Evolutionary conservation across 2,329 filamentous ascomycete species (phyloP), one percentile per base, ranked within the genome.

Genomic region (Chrysoporthe deuterocubensis): DNA sequence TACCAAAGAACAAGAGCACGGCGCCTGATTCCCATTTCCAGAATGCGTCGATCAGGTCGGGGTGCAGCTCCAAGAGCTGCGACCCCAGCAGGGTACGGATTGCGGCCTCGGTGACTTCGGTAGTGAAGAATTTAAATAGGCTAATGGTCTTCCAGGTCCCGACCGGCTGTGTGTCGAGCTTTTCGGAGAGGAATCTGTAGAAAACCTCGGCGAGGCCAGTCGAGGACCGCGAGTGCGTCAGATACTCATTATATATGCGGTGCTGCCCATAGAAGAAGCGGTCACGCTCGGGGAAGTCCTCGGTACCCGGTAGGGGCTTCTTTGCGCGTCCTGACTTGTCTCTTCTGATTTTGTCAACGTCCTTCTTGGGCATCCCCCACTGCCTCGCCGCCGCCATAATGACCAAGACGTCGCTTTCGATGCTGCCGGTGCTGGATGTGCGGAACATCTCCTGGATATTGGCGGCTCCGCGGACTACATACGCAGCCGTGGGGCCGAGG

Each of bases 281-380:
- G 40, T 69, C 46, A 1, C 44, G 56, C 13, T 65, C 62, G 1
- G 68, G 64, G 2, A 54, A 59, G 16, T 34, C 43, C 54, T 69
- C 70, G 4, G 65, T 65, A 8, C 70, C 72, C 2, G 64, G 64
- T 4, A 64, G 42, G 5, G 71, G 68, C 1, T 48, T 56, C 42
- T 60, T 52, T 9, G 56, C n/a, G 11, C 78, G 72, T 0, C 83
- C 82, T 67, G 73, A 68, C 48, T 71, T 71, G 48, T 74, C 73
- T 18, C 32, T 48, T 18, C 3, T 46, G 21, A 62, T 21, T 13
- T 46, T 62, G 43, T 34, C n/a, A 6, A 62, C 2, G 21, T 62
- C 59, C 42, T 62, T 48, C 43, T 50, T 37, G 18, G 42, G 21
- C 40, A 48, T 18, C 14, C 42, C 59, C 59, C 59, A 62, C 21